Evolutionary conservation across 1,139 yeast species (phyloP).

Genomic region (Groenewaldozyma auringiensis): DNA sequence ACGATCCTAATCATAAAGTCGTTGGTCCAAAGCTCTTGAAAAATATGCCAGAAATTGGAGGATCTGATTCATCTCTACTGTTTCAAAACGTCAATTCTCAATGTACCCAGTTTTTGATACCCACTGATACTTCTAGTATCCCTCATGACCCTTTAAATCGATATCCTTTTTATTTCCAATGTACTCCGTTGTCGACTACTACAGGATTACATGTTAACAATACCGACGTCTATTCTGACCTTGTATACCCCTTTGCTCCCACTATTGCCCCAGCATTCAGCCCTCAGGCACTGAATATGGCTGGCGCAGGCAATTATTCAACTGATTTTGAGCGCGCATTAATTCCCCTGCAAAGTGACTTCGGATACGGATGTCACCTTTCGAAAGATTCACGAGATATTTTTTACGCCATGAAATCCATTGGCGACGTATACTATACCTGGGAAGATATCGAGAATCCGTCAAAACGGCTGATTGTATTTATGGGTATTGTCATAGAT

Average conservation of each 20-base stretch:
- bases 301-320: neutral
- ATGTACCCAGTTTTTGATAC: constrained; percentile 61
- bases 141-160: constrained; percentile 38
- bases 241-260: neutral
- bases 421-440: constrained; percentile 67
- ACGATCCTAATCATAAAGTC: neutral
- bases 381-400: constrained; percentile 49
- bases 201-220: neutral
- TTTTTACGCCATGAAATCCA: constrained; percentile 56
- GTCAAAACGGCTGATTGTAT: constrained; percentile 56
- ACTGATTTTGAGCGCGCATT: neutral
- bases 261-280: neutral
- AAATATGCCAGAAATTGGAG: constrained; percentile 37
- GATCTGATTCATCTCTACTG: constrained; percentile 67
- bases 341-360: constrained; percentile 9
- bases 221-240: neutral
- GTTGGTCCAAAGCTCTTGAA: constrained; percentile 5
- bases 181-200: constrained; percentile 41
- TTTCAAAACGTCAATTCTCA: constrained; percentile 87
- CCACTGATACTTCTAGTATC: constrained; percentile 44
- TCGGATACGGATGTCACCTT: constrained; percentile 41
- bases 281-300: neutral
- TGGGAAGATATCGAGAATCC: constrained; percentile 68
- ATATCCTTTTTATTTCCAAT: constrained; percentile 86
- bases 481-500: constrained; percentile 77